Evolutionary conservation across 306 rosid genomes (phyloP), one percentile per base, ranked within the genome.

Genomic region (Sphenostylis stenocarpa): DNA sequence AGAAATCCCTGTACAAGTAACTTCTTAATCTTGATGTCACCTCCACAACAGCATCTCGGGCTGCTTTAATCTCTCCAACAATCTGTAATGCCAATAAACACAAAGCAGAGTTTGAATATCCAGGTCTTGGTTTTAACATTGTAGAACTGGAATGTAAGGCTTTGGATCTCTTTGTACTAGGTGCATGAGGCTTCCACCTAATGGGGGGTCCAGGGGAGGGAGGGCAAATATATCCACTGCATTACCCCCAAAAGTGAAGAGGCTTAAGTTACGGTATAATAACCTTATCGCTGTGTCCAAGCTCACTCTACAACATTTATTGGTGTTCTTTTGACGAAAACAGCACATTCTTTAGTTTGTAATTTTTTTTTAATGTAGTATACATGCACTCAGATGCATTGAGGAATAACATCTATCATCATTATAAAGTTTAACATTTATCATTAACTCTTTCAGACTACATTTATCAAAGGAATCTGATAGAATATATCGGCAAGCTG

Each of bases 21-120:
- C 84, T 89, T 82, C 97, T 82, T 41, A 96, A 79, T 88, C 98
- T 88, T 57, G 93, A 92, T 17, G 99, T 96, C 87, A 96, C 84
- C 88, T 96, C 99, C 28, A 96, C 90, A 80, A 96, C 87, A 70
- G 97, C 99, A 64, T 91, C 87, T 75, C 99, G 87, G 36, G 99
- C 98, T 31, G 89, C 96, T 86, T 91, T 87, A 76, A 96, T 96
- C 83, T 91, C 99, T 51, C 97, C 99, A 24, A 92, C 85, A 76
- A 96, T 96, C 99, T 96, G 88, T 43, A 67, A 36, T 67, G 61
- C 29, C 83, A 75, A 82, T 48, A 67, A 38, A 70, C 23, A 67
- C 14, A 77, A 80, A 67, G 80, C 62, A 62, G 12, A 72, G 66
- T 36, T 75, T 43, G 45, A 66, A 57, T 58, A 43, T 38, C 39